Conservation (phyloP, 2,329 filamentous ascomycete genomes). For the Aspergillus flavus region DNA sequence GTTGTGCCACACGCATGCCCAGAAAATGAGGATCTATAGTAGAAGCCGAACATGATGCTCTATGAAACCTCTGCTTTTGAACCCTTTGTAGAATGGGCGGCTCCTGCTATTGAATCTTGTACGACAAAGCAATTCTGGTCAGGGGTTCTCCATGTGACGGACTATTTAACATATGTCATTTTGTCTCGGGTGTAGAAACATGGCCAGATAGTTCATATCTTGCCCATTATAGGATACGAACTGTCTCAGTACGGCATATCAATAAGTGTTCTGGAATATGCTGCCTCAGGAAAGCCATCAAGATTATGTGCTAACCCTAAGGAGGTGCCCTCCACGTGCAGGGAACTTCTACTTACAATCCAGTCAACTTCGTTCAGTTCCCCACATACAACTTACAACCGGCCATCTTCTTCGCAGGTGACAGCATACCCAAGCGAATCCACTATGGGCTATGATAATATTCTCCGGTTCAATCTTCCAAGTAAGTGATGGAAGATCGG, state of each 20-base stretch:
- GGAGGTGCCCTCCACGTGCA: conserved; percentile 5
- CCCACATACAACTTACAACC: neutral
- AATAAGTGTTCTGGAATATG: no score
- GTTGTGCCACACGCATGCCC: neutral
- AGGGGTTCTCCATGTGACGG: neutral
- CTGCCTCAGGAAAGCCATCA: neutral
- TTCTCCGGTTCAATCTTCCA: no score
- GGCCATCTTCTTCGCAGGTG: neutral
- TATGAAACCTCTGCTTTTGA: neutral
- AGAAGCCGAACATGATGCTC: neutral
- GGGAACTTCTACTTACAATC: neutral
- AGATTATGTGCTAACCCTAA: neutral
- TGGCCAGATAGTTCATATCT: neutral
- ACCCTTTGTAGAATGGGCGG: neutral
- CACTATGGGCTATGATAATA: no score
- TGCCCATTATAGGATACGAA: no score
- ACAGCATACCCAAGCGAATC: neutral
- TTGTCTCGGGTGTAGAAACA: neutral
- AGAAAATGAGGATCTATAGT: neutral
- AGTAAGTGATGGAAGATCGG: no score
- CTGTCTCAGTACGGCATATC: neutral
- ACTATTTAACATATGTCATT: neutral
- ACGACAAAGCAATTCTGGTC: neutral
- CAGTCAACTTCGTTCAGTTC: neutral
- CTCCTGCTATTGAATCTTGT: neutral